Evolutionary conservation across 2,329 filamentous ascomycete species (phyloP).

Genomic region (Fusarium coicis): DNA sequence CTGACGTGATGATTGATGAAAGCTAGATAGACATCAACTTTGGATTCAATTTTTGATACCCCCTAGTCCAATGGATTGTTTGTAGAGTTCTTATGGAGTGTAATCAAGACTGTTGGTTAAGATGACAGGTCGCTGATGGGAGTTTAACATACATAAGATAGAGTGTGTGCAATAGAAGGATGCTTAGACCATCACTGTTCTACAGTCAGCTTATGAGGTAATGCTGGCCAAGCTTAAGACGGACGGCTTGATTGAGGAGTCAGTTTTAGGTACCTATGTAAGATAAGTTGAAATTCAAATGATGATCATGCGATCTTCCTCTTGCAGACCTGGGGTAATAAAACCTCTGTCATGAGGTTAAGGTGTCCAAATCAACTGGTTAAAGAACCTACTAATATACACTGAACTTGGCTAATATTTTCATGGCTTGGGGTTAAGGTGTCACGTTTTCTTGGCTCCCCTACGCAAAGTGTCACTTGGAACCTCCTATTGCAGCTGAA

Average conservation of each 20-base stretch:
- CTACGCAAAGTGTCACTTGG: conserved; percentile 16
- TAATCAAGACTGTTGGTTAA: not conserved
- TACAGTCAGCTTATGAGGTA: not conserved
- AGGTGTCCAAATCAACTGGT: not conserved
- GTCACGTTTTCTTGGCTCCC: not conserved
- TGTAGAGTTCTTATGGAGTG: not conserved
- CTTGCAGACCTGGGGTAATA: not conserved
- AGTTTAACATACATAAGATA: not conserved
- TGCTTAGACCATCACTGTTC: not conserved
- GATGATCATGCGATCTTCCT: not conserved
- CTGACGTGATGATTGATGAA: conserved; percentile 36
- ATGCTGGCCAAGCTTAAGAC: not conserved
- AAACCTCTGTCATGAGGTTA: not conserved
- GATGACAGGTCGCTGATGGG: not conserved
- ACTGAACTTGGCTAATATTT: not conserved
- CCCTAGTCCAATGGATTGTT: conserved; percentile 6
- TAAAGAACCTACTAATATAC: not conserved
- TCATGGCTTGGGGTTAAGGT: not conserved
- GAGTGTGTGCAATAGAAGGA: not conserved
- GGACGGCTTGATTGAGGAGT: not conserved
- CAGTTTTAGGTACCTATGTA: not conserved
- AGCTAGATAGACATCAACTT: conserved; percentile 17
- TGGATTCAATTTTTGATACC: conserved; percentile 25
- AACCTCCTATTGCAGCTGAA: conserved; percentile 22
- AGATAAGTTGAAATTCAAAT: not conserved